Evolutionary conservation across 169 alveolate species (phyloP), one percentile per base, ranked within the genome.

Genomic region (Eimeria falciformis): DNA sequence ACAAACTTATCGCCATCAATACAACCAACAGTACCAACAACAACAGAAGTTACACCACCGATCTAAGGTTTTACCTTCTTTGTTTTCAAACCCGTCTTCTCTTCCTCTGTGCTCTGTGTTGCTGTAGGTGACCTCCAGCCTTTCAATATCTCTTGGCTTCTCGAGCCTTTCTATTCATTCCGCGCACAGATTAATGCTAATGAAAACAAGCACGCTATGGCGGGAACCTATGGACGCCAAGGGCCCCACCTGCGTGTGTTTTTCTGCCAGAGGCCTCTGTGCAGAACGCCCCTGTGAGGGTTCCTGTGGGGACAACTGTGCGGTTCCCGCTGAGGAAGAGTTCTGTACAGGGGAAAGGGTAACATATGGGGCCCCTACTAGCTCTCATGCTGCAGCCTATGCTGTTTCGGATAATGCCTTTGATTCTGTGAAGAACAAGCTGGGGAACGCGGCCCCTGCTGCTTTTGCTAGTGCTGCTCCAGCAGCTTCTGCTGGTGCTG

Each of bases 391-490:
- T 47, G 56, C 77, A 81, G 55, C 55, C 11, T 66, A 33, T 27
- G 89, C 50, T 27, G 75, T 81, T n/a, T 71, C 50, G 25, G 89
- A 81, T 25, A 25, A 2, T 6, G 77, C n/a, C 33, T 27, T 81
- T 55, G 89, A 81, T 46, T 50, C 55, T 1, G 55, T 81, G 23
- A 81, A 81, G 89, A 75, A 27, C 11, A 71, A 81, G 25, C 71
- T 55, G 53, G 89, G 89, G 77, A 12, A 29, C 25, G 75, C 89
- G 29, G 89, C 77, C 73, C 89, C 89, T 17, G 75, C 89, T 53
- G 43, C 73, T 5, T 66, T 23, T 17, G 56, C 77, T 5, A 43
- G 1, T 18, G 77, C 56, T 53, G 29, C 89, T 29, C 37, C 77
- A 29, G n/a, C 89, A 53, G 46, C 40, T n/a, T 27, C 45, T 55